Conservation (phyloP, 306 rosid genomes). For the Rubus parviflorus region DNA sequence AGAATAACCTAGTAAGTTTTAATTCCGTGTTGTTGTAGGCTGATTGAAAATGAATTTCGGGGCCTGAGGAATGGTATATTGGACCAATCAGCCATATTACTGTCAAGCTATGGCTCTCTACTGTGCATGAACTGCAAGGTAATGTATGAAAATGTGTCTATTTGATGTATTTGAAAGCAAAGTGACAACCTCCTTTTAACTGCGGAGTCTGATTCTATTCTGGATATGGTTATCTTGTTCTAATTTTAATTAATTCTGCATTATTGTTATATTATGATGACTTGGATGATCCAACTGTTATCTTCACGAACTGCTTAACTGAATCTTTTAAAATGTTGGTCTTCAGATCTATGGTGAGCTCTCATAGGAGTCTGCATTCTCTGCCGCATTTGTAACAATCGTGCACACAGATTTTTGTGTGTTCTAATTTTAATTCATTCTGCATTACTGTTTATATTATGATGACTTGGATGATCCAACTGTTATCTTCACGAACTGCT, state of each 20-base stretch:
- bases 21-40: slow-evolving; percentile 41
- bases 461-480: not conserved
- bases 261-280: not conserved
- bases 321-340: not conserved
- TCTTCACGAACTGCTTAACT: not conserved
- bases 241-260: not conserved
- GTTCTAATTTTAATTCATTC: not conserved
- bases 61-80: slow-evolving; percentile 94
- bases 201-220: slow-evolving; percentile 5
- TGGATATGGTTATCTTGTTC: not conserved
- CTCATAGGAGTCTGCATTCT: not conserved
- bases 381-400: too few species aligned
- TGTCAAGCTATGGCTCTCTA: slow-evolving; percentile 77
- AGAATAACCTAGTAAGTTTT: not conserved
- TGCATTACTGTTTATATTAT: not conserved
- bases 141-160: slow-evolving; percentile 23
- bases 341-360: not conserved
- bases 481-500: not conserved
- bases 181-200: not conserved
- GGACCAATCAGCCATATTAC: slow-evolving; percentile 97
- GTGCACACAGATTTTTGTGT: too few species aligned
- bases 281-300: not conserved
- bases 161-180: not conserved
- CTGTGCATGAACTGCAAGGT: slow-evolving; percentile 99
- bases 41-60: slow-evolving; percentile 89